These are phyloP conservation scores for Stemphylium beticola DNA, from an alignment of 2,329 filamentous ascomycete species.

Conservation along the genomic window DNA sequence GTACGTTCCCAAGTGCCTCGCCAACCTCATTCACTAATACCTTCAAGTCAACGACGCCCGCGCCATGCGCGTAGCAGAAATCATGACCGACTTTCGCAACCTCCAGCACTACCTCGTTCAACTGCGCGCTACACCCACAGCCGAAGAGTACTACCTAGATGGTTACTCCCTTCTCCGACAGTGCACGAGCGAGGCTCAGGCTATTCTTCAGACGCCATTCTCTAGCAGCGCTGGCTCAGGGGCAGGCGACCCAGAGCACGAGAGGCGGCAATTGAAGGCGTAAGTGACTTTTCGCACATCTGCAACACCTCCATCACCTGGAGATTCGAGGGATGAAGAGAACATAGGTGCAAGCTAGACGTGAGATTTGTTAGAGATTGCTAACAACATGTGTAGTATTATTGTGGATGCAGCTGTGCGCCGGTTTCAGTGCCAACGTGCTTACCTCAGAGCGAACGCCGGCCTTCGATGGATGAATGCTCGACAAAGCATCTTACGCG, in stretches of 20 bases:
- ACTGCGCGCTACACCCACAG: constrained; percentile 57
- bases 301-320: not conserved
- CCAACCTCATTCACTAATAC: constrained; percentile 16
- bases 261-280: constrained; percentile 64
- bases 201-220: constrained; percentile 62
- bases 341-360: not conserved
- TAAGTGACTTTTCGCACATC: constrained; percentile 41
- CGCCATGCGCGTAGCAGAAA: constrained; percentile 66
- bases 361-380: not conserved
- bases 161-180: constrained; percentile 65
- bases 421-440: constrained; percentile 66
- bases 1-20: constrained; percentile 45
- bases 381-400: constrained; percentile 54
- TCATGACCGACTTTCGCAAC: constrained; percentile 69
- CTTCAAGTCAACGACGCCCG: constrained; percentile 66
- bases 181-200: constrained; percentile 61
- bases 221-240: constrained; percentile 50
- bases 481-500: constrained; percentile 58
- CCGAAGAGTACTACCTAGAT: constrained; percentile 64
- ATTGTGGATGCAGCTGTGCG: constrained; percentile 66
- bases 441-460: constrained; percentile 64
- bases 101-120: constrained; percentile 65
- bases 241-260: constrained; percentile 57
- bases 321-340: not conserved
- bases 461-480: constrained; percentile 65